Conservation (phyloP, 73 alveolate genomes). For the Paramecium primaurelia region DNA sequence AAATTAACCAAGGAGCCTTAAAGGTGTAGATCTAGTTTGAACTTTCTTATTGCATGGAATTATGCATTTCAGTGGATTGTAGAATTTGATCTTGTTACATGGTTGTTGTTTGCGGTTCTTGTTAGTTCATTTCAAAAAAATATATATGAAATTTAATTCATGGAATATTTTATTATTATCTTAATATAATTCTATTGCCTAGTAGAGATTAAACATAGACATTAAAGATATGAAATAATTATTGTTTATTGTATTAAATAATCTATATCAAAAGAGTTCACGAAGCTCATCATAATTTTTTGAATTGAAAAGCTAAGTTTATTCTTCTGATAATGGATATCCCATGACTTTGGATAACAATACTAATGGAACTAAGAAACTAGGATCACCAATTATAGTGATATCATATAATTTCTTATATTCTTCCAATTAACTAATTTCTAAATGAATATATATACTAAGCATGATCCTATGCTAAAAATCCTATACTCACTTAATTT, state of each 20-base stretch:
- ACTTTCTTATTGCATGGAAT: not conserved
- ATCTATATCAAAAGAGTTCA: not conserved
- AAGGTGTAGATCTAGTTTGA: constrained; percentile 26
- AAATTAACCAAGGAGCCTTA: constrained; percentile 61
- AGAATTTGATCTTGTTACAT: not conserved
- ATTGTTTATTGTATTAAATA: not conserved
- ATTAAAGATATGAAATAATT: not conserved
- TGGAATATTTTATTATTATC: not conserved
- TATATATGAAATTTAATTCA: not conserved
- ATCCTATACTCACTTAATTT: constrained; percentile 29
- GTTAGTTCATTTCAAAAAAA: not conserved
- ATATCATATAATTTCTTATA: not conserved
- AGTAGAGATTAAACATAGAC: not conserved
- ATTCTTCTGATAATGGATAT: not conserved
- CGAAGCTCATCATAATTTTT: not conserved
- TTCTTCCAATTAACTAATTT: not conserved
- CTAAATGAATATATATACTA: not conserved
- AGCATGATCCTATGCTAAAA: not conserved
- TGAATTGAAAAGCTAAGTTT: not conserved
- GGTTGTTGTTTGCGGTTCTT: not conserved
- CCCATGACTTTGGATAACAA: not conserved
- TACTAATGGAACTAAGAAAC: constrained; percentile 2
- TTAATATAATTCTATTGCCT: not conserved
- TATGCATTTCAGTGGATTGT: not conserved
- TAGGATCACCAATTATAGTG: not conserved